These are phyloP conservation scores for Castanea sativa DNA, from an alignment of 306 rosid genomes.

Conservation along the genomic window DNA sequence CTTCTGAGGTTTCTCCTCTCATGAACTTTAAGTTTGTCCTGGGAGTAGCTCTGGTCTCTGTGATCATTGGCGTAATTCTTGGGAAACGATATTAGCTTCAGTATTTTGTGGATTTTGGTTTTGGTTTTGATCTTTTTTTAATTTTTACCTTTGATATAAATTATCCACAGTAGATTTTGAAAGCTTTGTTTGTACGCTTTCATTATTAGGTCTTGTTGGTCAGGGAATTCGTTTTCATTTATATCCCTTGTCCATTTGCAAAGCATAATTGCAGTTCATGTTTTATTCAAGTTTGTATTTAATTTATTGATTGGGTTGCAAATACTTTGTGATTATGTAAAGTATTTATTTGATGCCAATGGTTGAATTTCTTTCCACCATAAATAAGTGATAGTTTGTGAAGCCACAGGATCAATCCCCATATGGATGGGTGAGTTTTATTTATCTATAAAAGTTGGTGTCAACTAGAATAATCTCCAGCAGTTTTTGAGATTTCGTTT, in stretches of 20 bases:
- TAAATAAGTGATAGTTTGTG: no score
- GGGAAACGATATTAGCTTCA: conserved; percentile 71
- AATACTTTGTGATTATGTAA: neutral
- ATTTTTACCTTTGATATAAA: conserved; percentile 12
- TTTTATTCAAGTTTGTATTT: conserved; percentile 32
- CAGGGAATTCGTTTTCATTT: conserved; percentile 59
- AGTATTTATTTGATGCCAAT: no score
- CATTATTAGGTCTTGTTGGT: conserved; percentile 44
- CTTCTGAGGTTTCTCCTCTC: conserved; percentile 48
- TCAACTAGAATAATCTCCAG: no score
- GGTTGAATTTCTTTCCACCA: no score
- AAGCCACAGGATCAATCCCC: no score
- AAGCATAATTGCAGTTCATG: conserved; percentile 39
- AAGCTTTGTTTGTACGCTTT: conserved; percentile 48
- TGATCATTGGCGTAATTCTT: conserved; percentile 71
- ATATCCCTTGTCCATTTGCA: conserved; percentile 56
- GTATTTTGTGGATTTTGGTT: conserved; percentile 18
- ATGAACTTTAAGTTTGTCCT: conserved; percentile 52
- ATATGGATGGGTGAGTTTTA: no score
- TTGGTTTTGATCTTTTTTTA: neutral
- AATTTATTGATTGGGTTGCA: conserved; percentile 25
- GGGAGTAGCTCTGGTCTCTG: conserved; percentile 75
- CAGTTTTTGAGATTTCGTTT: no score
- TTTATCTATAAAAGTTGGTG: no score
- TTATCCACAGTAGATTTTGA: conserved; percentile 32